phyloP scores from a whole-genome alignment of 257 asterid species.

The Asclepias syriaca region DNA sequence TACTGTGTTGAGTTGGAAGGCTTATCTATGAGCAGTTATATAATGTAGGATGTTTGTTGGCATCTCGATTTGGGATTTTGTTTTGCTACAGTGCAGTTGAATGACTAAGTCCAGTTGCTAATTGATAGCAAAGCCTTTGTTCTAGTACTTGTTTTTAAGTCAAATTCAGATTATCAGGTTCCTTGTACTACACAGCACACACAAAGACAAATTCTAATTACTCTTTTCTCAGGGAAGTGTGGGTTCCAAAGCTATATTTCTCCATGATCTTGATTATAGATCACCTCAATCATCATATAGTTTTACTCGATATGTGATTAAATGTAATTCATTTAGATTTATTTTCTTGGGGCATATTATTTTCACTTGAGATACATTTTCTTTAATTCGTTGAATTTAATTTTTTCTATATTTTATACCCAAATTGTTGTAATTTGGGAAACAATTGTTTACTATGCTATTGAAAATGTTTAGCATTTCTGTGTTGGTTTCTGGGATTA shows the following conservation, averaged over 20 bases:
- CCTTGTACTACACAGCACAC: neutral
- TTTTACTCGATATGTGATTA: neutral
- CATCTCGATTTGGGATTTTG: neutral
- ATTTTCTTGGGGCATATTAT: neutral
- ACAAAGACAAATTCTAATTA: neutral
- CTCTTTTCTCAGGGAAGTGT: neutral
- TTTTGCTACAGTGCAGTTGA: neutral
- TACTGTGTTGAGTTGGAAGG: neutral
- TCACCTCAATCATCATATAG: neutral
- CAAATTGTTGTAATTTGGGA: neutral
- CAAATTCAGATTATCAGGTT: neutral
- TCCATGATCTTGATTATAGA: neutral
- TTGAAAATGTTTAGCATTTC: neutral
- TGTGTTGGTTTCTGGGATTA: neutral
- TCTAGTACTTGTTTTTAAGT: neutral
- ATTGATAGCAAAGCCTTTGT: neutral
- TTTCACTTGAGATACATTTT: neutral
- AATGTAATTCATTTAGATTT: neutral
- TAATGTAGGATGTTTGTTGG: neutral
- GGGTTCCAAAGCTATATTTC: neutral
- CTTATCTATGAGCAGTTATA: neutral
- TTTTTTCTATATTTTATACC: neutral
- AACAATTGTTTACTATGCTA: neutral
- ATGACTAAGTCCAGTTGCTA: neutral
- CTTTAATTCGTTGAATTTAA: neutral